Conservation (phyloP, 352 stramenopile species). For the Pythium aristosporum region DNA sequence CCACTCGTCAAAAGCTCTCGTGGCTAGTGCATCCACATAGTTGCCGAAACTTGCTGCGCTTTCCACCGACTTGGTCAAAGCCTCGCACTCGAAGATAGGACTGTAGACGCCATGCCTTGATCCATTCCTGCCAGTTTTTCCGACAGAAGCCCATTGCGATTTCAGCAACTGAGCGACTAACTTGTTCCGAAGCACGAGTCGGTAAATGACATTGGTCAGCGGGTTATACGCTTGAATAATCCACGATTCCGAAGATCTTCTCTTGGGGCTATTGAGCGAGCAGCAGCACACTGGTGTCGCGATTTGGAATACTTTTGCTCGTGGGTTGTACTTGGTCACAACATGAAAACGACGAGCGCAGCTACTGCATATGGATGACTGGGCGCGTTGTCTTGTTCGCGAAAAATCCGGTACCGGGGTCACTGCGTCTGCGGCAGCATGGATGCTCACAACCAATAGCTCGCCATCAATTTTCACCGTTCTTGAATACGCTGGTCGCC, state of each 20-base stretch:
- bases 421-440: slow-evolving; percentile 37
- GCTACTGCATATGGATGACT: slow-evolving; percentile 30
- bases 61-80: not conserved
- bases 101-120: not conserved
- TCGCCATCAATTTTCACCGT: slow-evolving; percentile 59
- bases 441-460: slow-evolving; percentile 53
- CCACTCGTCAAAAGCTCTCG: slow-evolving; percentile 2
- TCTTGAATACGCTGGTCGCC: slow-evolving; percentile 39
- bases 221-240: slow-evolving; percentile 72
- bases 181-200: slow-evolving; percentile 42
- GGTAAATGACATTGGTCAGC: slow-evolving; percentile 48
- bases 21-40: slow-evolving; percentile 10
- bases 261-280: slow-evolving; percentile 25
- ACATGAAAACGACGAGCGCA: slow-evolving; percentile 56
- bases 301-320: slow-evolving; percentile 32
- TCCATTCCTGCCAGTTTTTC: not conserved
- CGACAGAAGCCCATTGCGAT: not conserved
- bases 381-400: not conserved
- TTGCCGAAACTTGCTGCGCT: slow-evolving; percentile 14
- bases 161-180: slow-evolving; percentile 38
- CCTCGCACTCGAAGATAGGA: slow-evolving; percentile 3
- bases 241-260: slow-evolving; percentile 23
- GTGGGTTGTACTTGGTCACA: slow-evolving; percentile 28
- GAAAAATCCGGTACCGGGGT: not conserved
- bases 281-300: slow-evolving; percentile 47